Percentiles rank a stretch among this genome's conserved stretches.
Evolutionary conservation across 2,329 filamentous ascomycete species (phyloP).

Genomic region (Aureobasidium melanogenum): DNA sequence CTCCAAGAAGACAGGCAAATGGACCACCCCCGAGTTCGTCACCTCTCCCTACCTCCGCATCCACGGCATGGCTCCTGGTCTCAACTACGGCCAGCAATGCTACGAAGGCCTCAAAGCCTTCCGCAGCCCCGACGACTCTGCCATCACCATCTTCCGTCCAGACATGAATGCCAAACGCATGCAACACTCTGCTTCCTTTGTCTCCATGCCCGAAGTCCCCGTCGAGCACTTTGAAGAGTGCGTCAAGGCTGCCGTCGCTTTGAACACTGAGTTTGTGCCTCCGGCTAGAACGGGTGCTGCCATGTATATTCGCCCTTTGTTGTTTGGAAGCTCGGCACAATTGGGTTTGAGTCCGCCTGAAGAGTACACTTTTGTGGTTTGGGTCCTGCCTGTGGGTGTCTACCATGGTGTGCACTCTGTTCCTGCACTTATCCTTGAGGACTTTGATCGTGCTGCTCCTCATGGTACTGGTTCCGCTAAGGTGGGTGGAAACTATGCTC

Average conservation of each 20-base stretch:
- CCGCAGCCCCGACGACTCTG: constrained; percentile 59
- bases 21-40: constrained; percentile 72
- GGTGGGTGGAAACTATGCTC: constrained; percentile 91
- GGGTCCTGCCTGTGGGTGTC: constrained; percentile 82
- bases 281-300: constrained; percentile 81
- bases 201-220: constrained; percentile 76
- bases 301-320: constrained; percentile 83
- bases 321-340: constrained; percentile 83
- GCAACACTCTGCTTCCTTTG: constrained; percentile 73
- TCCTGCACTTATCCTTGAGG: constrained; percentile 78
- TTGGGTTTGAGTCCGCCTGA: constrained; percentile 79
- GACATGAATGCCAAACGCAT: constrained; percentile 75
- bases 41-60: constrained; percentile 75
- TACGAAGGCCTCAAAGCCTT: constrained; percentile 99
- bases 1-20: constrained; percentile 63
- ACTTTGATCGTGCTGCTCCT: constrained; percentile 90
- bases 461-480: constrained; percentile 87
- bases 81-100: constrained; percentile 96
- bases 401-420: constrained; percentile 88
- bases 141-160: constrained; percentile 81
- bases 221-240: constrained; percentile 65
- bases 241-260: constrained; percentile 69
- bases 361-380: constrained; percentile 86
- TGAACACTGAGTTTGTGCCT: constrained; percentile 86
- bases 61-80: constrained; percentile 87